Evolutionary conservation across 2,329 filamentous ascomycete species (phyloP), one percentile per base, ranked within the genome.

Genomic region (Aureobasidium lini): DNA sequence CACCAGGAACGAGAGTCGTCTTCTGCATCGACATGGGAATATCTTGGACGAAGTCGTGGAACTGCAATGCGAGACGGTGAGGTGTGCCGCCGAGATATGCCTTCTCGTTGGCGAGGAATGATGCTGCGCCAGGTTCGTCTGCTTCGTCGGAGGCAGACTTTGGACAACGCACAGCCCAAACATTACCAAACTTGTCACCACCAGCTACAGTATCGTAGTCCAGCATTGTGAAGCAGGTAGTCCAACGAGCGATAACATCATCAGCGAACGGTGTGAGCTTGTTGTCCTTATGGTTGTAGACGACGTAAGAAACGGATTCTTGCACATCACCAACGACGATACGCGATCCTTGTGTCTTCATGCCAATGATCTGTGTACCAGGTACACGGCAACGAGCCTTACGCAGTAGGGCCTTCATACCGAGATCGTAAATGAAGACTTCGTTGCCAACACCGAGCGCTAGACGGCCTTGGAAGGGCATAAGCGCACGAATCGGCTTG

Each of bases 141-240:
- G 91, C 88, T 71, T 95, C 90, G 64, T 91, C 87, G 39, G 90
- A 95, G 7, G 87, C 86, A 71, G 95, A 94, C 62, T 86, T 79
- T 0, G 93, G 91, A 68, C 89, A 94, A 49, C 94, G 88, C 32
- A 99, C 81, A 46, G 99, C 83, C 86, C 91, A 99, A 15, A 99
- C 75, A 68, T 99, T 99, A 62, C 94, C 95, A 65, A 99, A 99
- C 71, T 96, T 97, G 77, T 99, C 94, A 37, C 93, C 93, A 37
- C 93, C 94, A 2, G 91, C 92, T 28, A 89, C 85, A 1, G 94
- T 95, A 71, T 99, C 94, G 73, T 99, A 99, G 74, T 99, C 94
- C 1, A 97, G 86, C 90, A 99, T 96, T 2, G 91, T 83, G 0
- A 89, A 88, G 65, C 89, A 89, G 0, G 90, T 95, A 1, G 90